phyloP scores from a whole-genome alignment of 2,329 filamentous ascomycete species.

The Stylonectria norvegica region DNA sequence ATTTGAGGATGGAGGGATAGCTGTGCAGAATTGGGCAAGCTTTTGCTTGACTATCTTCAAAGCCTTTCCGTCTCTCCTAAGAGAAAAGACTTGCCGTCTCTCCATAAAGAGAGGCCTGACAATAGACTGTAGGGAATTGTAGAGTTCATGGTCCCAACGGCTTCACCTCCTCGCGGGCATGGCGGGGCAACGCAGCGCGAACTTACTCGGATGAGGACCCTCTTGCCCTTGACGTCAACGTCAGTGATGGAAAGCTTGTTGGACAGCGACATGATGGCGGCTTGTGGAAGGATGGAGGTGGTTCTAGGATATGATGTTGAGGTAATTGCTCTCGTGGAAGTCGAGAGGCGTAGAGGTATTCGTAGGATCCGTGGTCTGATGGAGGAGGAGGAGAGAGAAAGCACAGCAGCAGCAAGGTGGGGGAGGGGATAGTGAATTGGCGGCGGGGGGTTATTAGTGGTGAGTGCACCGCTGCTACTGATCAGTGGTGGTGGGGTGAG shows the following conservation, averaged over 20 bases:
- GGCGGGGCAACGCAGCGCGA: constrained; percentile 29
- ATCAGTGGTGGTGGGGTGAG: no score
- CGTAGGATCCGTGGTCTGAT: constrained; percentile 14
- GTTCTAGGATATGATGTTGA: constrained; percentile 20
- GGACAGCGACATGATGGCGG: constrained; percentile 82
- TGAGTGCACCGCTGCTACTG: no score
- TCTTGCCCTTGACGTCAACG: constrained; percentile 96
- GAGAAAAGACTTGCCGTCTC: no score
- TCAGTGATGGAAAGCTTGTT: constrained; percentile 98
- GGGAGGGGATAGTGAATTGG: constrained; percentile 16
- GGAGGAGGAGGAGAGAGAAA: constrained; percentile 16
- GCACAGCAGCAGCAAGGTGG: constrained; percentile 12
- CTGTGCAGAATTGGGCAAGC: no score
- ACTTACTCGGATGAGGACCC: constrained; percentile 92
- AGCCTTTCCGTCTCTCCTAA: no score
- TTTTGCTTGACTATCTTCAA: no score
- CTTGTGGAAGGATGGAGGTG: constrained; percentile 11
- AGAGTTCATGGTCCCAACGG: background rate
- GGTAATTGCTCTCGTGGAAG: no score
- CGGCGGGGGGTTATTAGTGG: background rate
- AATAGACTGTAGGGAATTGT: background rate
- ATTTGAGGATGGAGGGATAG: background rate
- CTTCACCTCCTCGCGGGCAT: constrained; percentile 11
- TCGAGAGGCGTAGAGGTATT: background rate
- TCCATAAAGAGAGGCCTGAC: no score